Conservation (phyloP, 2,329 filamentous ascomycete species). For the Fusarium austroafricanum region DNA sequence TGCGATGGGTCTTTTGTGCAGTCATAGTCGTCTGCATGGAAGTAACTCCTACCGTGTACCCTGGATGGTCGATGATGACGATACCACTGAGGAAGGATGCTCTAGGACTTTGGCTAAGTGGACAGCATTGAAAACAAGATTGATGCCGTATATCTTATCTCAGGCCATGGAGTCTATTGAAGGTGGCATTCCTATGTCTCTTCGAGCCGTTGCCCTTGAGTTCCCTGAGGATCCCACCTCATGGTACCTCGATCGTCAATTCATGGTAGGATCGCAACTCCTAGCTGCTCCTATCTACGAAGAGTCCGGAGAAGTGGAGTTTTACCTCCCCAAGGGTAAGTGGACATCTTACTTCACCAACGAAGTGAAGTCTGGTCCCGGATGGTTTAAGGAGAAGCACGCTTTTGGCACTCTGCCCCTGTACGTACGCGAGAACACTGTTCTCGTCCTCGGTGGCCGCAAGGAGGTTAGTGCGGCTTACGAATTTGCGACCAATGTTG, state of each 20-base stretch:
- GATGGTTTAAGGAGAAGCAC: constrained; percentile 71
- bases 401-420: constrained; percentile 68
- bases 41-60: constrained; percentile 79
- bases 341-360: constrained; percentile 63
- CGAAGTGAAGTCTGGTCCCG: constrained; percentile 61
- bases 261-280: constrained; percentile 76
- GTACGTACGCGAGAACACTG: constrained; percentile 66
- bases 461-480: constrained; percentile 58
- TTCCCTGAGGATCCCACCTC: constrained; percentile 77
- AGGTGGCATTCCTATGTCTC: constrained; percentile 69
- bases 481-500: constrained; percentile 60
- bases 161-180: constrained; percentile 57
- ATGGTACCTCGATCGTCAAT: constrained; percentile 76
- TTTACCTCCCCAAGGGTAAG: constrained; percentile 67
- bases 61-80: constrained; percentile 76
- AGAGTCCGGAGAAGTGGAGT: constrained; percentile 71
- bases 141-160: constrained; percentile 65
- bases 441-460: constrained; percentile 59
- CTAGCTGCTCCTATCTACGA: constrained; percentile 74
- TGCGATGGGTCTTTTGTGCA: constrained; percentile 77
- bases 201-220: constrained; percentile 75
- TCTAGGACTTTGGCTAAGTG: constrained; percentile 62
- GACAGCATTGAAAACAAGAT: constrained; percentile 62
- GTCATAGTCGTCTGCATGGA: constrained; percentile 77
- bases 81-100: constrained; percentile 64